Evolutionary conservation across 306 rosid genomes (phyloP), one percentile per base, ranked within the genome.

Genomic region (Acmispon strigosus): DNA sequence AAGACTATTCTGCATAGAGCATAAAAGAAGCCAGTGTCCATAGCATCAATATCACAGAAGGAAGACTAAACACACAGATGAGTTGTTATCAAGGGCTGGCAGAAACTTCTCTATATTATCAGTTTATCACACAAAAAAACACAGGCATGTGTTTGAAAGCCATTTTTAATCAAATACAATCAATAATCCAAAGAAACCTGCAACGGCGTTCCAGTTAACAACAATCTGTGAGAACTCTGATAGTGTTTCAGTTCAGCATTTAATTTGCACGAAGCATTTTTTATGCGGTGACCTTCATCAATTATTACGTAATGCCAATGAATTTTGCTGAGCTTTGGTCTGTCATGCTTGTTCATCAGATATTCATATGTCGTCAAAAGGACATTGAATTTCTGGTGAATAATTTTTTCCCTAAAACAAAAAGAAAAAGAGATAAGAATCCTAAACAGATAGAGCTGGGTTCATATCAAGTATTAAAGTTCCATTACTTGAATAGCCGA

Each of bases 201-300:
- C 73, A 92, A 81, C 1, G 98, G 98, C 49, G 96, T 92, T 79
- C 98, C 98, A 76, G 98, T 92, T 68, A 92, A 80, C 86, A 92
- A 81, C 86, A 92, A 92, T 77, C 98, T 78, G 78, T 92, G 98
- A 72, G 92, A 87, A 73, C 98, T 92, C 83, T 86, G 92, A 69
- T 92, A 92, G 85, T 84, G 87, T 81, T 82, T 92, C 83, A 92
- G 76, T 0, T 92, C 98, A 36, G 95, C 89, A 77, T 92, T 92
- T 80, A 92, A 82, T 84, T 92, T 92, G 94, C 98, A 92, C 55
- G 98, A 92, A 76, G 98, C 98, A 87, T 92, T 92, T 85, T 92
- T 92, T 78, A 92, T 92, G 55, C 98, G 98, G 62, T 92, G 98
- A 54, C 98, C 98, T 78, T 92, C 95, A 75, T 92, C 98, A 78